Evolutionary conservation across 345 rosid genomes (phyloP), one percentile per base, ranked within the genome.

Genomic region (Streptanthus diversifolius): DNA sequence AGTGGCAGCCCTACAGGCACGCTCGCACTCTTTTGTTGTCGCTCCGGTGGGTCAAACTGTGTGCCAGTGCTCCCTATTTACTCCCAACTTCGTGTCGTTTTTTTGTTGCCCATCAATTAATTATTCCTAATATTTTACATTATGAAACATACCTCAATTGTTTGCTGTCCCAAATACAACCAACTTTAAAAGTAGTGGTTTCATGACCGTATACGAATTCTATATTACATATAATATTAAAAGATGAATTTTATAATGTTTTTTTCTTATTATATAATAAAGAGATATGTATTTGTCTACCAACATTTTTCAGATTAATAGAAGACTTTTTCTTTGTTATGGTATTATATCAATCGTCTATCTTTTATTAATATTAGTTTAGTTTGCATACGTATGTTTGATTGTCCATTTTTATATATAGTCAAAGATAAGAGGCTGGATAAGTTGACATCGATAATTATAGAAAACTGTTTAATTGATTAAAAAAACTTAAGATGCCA

Each of bases 41-140:
- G 55, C 72, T 71, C 66, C 66, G 55, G 76, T 77, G 76, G 76
- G 72, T 77, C 76, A 70, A 77, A 71, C 68, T 70, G 72, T 70
- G 55, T 66, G 72, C 68, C 80, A 70, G 21, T 64, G 45, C 72
- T 71, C 41, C 62, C 45, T 77, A 56, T 70, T 64, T 48, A n/a
- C 40, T 55, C 58, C 39, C 54, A 77, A 77, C 72, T 47, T 39
- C 80, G 61, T 77, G 76, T 77, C 72, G 63, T 70, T 71, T 71
- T 15, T 48, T 12, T 36, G 24, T 44, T 69, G 19, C 40, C 55
- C 40, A 45, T 33, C 21, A 27, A 21, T 59, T 40, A 57, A 57
- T 18, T 58, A 52, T 25, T 62, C 44, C 7, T 6, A 27, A 7
- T 53, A 61, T 59, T 70, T 54, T 55, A 25, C 37, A 32, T 25